These are phyloP conservation scores for Fusarium sororula DNA, from an alignment of 2,329 filamentous ascomycete species.

Conservation along the genomic window DNA sequence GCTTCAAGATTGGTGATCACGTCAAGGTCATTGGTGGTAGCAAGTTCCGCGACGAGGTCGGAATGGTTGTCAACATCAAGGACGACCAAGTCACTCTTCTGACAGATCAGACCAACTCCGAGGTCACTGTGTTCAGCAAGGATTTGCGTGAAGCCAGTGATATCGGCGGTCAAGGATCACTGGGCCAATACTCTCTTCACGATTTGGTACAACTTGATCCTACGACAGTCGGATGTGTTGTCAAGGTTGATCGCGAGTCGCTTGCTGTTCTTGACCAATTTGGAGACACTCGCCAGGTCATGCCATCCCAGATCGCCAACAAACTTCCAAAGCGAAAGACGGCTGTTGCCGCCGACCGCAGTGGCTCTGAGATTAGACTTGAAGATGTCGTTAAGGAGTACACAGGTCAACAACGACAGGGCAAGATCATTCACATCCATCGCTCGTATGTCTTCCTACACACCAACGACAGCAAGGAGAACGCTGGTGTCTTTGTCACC, in stretches of 20 bases:
- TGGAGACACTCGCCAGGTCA: slow-evolving; percentile 79
- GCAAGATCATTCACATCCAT: slow-evolving; percentile 93
- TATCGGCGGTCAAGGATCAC: slow-evolving; percentile 82
- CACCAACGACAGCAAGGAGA: slow-evolving; percentile 84
- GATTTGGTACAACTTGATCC: slow-evolving; percentile 95
- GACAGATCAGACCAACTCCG: slow-evolving; percentile 90
- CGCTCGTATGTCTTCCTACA: slow-evolving; percentile 92
- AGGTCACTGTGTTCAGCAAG: slow-evolving; percentile 98
- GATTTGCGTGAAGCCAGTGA: slow-evolving; percentile 94
- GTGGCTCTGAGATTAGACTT: slow-evolving; percentile 89
- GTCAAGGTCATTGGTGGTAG: slow-evolving; percentile 98
- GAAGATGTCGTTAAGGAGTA: slow-evolving; percentile 94
- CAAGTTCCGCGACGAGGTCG: slow-evolving; percentile 92
- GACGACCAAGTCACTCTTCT: slow-evolving; percentile 93
- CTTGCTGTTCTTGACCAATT: slow-evolving; percentile 91
- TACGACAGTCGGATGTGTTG: slow-evolving; percentile 89
- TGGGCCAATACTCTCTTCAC: slow-evolving; percentile 91
- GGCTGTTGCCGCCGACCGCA: slow-evolving; percentile 90
- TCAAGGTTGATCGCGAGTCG: slow-evolving; percentile 95
- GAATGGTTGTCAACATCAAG: slow-evolving; percentile 93
- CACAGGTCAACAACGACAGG: slow-evolving; percentile 83
- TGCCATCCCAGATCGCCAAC: slow-evolving; percentile 92
- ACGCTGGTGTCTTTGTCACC: slow-evolving; percentile 88
- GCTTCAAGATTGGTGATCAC: slow-evolving; percentile 92
- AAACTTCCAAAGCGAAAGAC: slow-evolving; percentile 84